Evolutionary conservation across 148 eudicot species (phyloP), one percentile per base, ranked within the genome.

Genomic region (Rhododendron griersonianum): DNA sequence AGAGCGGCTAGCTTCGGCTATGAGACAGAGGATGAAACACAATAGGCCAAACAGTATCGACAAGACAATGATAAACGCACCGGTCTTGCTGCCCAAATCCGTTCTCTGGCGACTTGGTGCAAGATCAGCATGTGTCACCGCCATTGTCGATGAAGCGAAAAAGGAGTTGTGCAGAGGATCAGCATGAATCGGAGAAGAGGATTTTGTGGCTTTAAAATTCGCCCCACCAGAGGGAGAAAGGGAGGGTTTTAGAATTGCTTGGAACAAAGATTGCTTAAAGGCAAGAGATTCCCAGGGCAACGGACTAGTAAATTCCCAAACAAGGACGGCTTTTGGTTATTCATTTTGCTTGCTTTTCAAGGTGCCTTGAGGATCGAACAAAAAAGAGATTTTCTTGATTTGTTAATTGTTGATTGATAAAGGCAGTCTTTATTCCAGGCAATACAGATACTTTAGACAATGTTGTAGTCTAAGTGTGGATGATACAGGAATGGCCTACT

Each of bases 191-290:
- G 61, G 44, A 18, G 80, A 57, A 41, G 81, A 81, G 69, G 44
- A 16, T 50, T 57, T 50, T 3, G 81, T n/a, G 79, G 83, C 8
- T 71, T 23, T 51, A 93, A 53, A 50, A 18, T 14, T 16, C 18
- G 3, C 4, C 67, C 18, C 14, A 8, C 45, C 55, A 16, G 50
- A 84, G 84, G 47, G 35, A 51, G 35, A 16, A 55, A 47, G 59
- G 5, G 50, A 71, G 86, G 28, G 50, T 86, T 85, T 84, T 89
- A 91, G 96, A 91, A 95, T 96, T 87, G 93, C 98, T 97, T 97
- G 95, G 87, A 91, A 88, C 91, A 95, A 92, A 97, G 99, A 98
- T 97, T 97, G 93, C 99, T 97, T 97, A 93, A 92, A 93, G 87
- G 87, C 35, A 84, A 90, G 93, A 90, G 90, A 94, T 96, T 93